Conservation (phyloP, 768 basidiomycete species). For the Leccinellum luteum region DNA sequence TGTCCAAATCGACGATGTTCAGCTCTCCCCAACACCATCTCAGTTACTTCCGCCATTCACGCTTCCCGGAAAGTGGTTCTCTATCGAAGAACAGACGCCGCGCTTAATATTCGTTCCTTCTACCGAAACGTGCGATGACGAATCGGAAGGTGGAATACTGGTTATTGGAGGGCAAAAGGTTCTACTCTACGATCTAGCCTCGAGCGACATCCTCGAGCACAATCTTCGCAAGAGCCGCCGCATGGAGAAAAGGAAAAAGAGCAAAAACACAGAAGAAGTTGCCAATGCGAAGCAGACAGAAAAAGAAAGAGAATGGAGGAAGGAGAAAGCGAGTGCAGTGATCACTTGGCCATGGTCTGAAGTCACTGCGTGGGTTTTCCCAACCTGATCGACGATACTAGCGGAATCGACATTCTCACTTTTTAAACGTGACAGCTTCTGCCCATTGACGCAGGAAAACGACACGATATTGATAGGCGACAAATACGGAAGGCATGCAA, state of each 20-base stretch:
- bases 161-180: constrained; percentile 68
- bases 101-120: constrained; percentile 39
- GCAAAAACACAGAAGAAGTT: constrained; percentile 39
- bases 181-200: constrained; percentile 57
- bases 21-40: constrained; percentile 48
- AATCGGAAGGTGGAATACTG: constrained; percentile 63
- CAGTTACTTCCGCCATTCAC: constrained; percentile 50
- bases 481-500: constrained; percentile 62
- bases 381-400: not conserved
- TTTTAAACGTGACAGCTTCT: constrained; percentile 41
- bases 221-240: constrained; percentile 54
- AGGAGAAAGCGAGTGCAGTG: constrained; percentile 50
- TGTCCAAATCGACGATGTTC: constrained; percentile 42
- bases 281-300: constrained; percentile 55
- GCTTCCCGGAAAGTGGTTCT: constrained; percentile 49
- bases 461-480: constrained; percentile 65
- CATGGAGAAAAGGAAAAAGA: constrained; percentile 50
- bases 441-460: constrained; percentile 44
- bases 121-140: constrained; percentile 21
- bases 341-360: constrained; percentile 79
- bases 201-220: constrained; percentile 46
- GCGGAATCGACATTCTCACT: not conserved
- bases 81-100: constrained; percentile 37
- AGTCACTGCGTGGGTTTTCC: constrained; percentile 58
- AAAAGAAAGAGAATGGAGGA: constrained; percentile 49